Evolutionary conservation across 2,329 filamentous ascomycete genomes (phyloP), one percentile per base, ranked within the genome.

Genomic region (Pseudocercospora ulei): DNA sequence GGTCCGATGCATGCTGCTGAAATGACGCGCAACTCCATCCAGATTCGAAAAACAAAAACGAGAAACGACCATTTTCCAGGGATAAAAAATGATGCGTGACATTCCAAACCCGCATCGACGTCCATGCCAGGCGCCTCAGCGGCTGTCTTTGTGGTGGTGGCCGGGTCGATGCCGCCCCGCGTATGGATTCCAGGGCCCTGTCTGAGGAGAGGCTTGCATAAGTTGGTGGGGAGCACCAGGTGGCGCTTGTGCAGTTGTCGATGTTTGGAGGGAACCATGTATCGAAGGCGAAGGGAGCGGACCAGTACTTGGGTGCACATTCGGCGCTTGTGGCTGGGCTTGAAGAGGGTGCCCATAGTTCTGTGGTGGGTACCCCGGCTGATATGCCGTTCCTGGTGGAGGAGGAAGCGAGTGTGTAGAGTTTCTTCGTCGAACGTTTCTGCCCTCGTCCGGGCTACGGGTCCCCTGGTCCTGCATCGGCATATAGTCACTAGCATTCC

Each of bases 131-230:
- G 13, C 12, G 20, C 27, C 7, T 27, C 27, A 43, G 27, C 35
- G 35, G 35, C 28, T 18, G 8, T 43, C 40, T 24, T 30, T 38
- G 9, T 33, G 35, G 8, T 39, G 36, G 22, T 35, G 33, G 33
- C 17, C 16, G 2, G 43, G 35, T 7, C 38, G 42, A 23, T 38
- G 39, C 8, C 49, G 45, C 3, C 54, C 46, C 18, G 53, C 54
- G 35, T 56, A 60, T 5, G 57, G 56, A 38, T 60, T 59, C 48
- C 49, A 54, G 8, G 56, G 57, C 14, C 57, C 57, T 13, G 56
- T 58, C 26, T 54, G 51, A 8, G 56, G 57, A 12, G 52, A 38
- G n/a, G 56, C 53, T 31, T 58, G 57, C 54, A 59, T 56, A 13
- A 58, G 34, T 24, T 45, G 48, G 4, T 47, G 51, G 3, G 49